Base-by-base conservation (phyloP, 1,284 basidiomycete genomes). In the Malassezia caprae region DNA sequence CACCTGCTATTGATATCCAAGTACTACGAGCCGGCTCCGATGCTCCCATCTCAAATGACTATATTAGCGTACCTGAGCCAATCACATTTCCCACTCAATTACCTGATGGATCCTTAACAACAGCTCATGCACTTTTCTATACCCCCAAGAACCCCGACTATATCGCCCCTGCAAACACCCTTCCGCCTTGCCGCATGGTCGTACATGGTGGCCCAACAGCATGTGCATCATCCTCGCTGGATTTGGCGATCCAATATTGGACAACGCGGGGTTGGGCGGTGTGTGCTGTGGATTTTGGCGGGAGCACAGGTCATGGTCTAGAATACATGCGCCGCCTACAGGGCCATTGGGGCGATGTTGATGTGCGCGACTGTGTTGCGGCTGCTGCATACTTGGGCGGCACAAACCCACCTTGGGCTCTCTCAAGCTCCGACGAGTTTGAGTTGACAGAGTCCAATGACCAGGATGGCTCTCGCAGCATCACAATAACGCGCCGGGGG, bases 131-230 rank as follows among this genome's bases (percentile, higher is more conserved):
- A 5, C 70, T 85, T 13, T 82, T 79, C 60, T 84, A 83, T 58
- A 76, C 80, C 3, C 85, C 85, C 0, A 77, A 76, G 23, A 86
- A 85, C 61, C 81, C 81, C 0, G 72, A 77, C 0, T 85, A 81
- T 64, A 60, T 67, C 1, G 81, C 78, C 0, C 73, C 79, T 4
- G 64, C 69, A 0, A 78, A 77, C 1, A 82, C 83, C 66, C 78
- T 78, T 19, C 84, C 85, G 0, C 85, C 85, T 0, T 82, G 81
- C 59, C 76, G 86, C 13, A 76, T 85, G 7, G 72, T 77, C 39
- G 78, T 80, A 1, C 84, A 87, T 60, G 84, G 84, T 3, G 84
- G 85, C 0, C 85, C 85, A 0, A 86, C 84, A 0, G 62, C 61
- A 0, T 64, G 77, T 4, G 73, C 78, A 0, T 40, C 60, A 1